Conservation (phyloP, 805 yeast species). For the Spathaspora sp. region DNA sequence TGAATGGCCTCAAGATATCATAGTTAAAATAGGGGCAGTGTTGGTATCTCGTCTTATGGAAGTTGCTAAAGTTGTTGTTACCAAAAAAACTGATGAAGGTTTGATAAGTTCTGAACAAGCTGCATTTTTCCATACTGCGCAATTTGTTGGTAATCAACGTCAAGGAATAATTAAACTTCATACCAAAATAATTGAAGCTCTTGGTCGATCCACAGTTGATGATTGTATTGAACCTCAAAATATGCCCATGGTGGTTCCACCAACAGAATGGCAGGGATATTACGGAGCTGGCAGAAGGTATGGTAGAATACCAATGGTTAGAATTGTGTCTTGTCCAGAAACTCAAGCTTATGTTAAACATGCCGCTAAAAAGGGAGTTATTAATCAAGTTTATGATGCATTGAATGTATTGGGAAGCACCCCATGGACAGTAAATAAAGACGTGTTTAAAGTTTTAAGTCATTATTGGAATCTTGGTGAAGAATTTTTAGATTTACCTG, state of each 20-base stretch:
- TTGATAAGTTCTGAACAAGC: constrained; percentile 72
- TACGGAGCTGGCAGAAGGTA: constrained; percentile 82
- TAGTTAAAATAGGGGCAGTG: constrained; percentile 75
- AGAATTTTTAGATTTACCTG: constrained; percentile 69
- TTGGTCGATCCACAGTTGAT: constrained; percentile 62
- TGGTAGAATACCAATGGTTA: constrained; percentile 58
- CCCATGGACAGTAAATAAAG: constrained; percentile 87
- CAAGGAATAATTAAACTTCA: constrained; percentile 82
- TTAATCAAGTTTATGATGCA: constrained; percentile 72
- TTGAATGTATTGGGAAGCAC: constrained; percentile 82
- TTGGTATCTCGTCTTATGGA: constrained; percentile 71
- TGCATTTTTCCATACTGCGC: constrained; percentile 87
- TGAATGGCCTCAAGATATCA: constrained; percentile 26
- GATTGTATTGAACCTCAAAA: constrained; percentile 79
- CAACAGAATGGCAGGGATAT: constrained; percentile 83
- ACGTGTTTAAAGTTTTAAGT: constrained; percentile 63
- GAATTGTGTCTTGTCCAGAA: constrained; percentile 84
- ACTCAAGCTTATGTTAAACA: constrained; percentile 85
- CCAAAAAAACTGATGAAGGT: constrained; percentile 64
- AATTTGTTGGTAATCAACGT: constrained; percentile 72
- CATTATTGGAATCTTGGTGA: constrained; percentile 87
- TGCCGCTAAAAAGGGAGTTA: constrained; percentile 65
- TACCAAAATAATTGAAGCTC: constrained; percentile 56
- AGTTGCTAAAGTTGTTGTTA: constrained; percentile 78
- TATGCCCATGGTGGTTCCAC: constrained; percentile 88